A percentile compares a stretch with the other conserved stretches of the same genome.
Conservation (phyloP, 179 eudicot genomes). For the Gypsophila paniculata region DNA sequence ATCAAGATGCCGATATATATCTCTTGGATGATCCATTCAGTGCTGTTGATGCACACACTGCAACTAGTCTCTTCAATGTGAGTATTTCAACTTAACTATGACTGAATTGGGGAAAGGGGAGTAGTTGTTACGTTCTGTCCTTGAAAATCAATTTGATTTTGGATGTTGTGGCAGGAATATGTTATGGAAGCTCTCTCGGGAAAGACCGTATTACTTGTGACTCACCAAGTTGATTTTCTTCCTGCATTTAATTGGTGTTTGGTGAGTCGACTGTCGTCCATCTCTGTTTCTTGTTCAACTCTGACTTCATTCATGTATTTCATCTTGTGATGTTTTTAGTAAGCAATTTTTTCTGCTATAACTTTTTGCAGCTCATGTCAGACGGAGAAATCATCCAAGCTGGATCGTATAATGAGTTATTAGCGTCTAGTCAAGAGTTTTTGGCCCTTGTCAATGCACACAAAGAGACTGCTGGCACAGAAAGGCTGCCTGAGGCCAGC, state of each 20-base stretch:
- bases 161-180: slow-evolving; percentile 51
- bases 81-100: background rate
- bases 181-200: slow-evolving; percentile 69
- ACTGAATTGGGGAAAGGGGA: too few species aligned
- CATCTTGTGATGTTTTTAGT: background rate
- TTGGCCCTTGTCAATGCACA: slow-evolving; percentile 64
- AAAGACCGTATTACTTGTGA: slow-evolving; percentile 77
- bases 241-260: slow-evolving; percentile 67
- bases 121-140: too few species aligned
- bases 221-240: slow-evolving; percentile 92
- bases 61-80: slow-evolving; percentile 70
- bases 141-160: too few species aligned
- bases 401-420: slow-evolving; percentile 52
- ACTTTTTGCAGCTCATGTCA: slow-evolving; percentile 45
- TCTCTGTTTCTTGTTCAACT: background rate
- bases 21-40: slow-evolving; percentile 92
- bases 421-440: slow-evolving; percentile 59
- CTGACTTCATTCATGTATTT: background rate
- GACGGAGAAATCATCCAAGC: slow-evolving; percentile 62
- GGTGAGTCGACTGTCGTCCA: slow-evolving; percentile 49
- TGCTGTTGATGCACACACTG: slow-evolving; percentile 96
- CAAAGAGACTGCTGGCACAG: slow-evolving; percentile 76
- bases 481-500: slow-evolving; percentile 36
- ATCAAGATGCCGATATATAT: slow-evolving; percentile 78
- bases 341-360: background rate